Evolutionary conservation across 164 flowering plant genomes (phyloP).

Genomic region (Sextonia rubra): DNA sequence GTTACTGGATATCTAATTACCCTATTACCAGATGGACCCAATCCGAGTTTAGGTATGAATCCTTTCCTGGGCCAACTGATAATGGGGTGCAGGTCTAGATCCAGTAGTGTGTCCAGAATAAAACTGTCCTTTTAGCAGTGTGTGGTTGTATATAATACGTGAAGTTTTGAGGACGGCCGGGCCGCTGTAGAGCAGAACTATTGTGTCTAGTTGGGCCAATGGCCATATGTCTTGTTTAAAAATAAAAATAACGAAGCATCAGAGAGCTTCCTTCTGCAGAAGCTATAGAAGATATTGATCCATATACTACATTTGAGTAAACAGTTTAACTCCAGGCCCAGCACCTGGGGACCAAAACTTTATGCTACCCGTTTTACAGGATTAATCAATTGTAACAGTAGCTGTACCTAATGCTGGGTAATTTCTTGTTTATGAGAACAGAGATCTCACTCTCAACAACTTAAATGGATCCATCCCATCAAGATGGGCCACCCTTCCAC

Average conservation of each 20-base stretch:
- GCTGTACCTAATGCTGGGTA: not conserved
- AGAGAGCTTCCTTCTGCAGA: not conserved
- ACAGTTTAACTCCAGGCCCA: not conserved
- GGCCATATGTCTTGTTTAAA: not conserved
- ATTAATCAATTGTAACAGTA: not conserved
- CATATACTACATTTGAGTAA: not conserved
- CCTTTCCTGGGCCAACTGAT: too few species aligned
- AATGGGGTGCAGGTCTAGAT: too few species aligned
- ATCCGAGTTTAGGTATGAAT: not conserved
- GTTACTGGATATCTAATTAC: not conserved
- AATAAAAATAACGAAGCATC: too few species aligned
- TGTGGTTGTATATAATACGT: too few species aligned
- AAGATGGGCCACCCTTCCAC: constrained; percentile 51
- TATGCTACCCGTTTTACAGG: too few species aligned
- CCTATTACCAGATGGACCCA: not conserved
- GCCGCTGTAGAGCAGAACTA: too few species aligned
- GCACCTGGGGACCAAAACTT: not conserved
- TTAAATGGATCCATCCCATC: constrained; percentile 62
- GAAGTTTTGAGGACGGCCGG: too few species aligned
- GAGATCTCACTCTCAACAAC: constrained; percentile 63
- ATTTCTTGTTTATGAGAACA: constrained; percentile 14
- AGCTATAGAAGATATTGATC: not conserved
- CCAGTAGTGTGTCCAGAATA: too few species aligned
- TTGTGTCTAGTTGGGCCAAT: not conserved
- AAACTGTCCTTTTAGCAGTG: too few species aligned